Conservation (phyloP, 805 yeast species). For the Saccharomycopsis selenospora region DNA sequence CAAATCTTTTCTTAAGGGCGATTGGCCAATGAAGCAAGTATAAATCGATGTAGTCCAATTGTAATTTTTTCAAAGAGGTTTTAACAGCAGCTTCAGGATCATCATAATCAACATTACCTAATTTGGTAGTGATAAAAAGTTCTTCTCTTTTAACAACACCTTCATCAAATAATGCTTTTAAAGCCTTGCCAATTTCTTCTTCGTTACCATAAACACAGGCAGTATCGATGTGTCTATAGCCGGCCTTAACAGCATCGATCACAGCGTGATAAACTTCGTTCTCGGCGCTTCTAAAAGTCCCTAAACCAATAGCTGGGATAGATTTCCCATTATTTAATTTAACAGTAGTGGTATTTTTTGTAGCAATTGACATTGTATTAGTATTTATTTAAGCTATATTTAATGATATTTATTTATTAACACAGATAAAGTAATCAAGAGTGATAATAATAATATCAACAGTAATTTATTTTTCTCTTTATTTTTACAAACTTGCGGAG, state of each 20-base stretch:
- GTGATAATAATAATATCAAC: too few species aligned
- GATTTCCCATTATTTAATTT: conserved; percentile 21
- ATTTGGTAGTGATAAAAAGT: conserved; percentile 56
- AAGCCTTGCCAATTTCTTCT: conserved; percentile 37
- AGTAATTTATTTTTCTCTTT: too few species aligned
- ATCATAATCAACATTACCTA: conserved; percentile 39
- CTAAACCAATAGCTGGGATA: conserved; percentile 40
- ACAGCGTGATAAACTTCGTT: conserved; percentile 41
- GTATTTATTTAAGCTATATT: too few species aligned
- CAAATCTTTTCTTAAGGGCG: conserved; percentile 34
- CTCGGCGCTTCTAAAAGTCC: conserved; percentile 39
- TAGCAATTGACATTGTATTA: background rate
- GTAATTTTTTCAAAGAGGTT: conserved; percentile 42
- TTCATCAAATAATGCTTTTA: conserved; percentile 25
- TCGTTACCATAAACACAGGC: conserved; percentile 61
- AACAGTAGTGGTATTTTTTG: conserved; percentile 18
- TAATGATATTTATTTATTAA: too few species aligned
- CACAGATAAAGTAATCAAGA: too few species aligned
- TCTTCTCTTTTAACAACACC: conserved; percentile 34
- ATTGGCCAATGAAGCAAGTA: conserved; percentile 66
- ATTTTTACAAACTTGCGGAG: too few species aligned
- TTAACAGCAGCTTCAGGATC: conserved; percentile 43
- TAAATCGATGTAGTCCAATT: conserved; percentile 56
- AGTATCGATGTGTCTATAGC: conserved; percentile 57
- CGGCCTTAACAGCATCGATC: conserved; percentile 40